These are phyloP conservation scores for Euphrasia arctica DNA, from an alignment of 305 asterid species.

Conservation along the genomic window DNA sequence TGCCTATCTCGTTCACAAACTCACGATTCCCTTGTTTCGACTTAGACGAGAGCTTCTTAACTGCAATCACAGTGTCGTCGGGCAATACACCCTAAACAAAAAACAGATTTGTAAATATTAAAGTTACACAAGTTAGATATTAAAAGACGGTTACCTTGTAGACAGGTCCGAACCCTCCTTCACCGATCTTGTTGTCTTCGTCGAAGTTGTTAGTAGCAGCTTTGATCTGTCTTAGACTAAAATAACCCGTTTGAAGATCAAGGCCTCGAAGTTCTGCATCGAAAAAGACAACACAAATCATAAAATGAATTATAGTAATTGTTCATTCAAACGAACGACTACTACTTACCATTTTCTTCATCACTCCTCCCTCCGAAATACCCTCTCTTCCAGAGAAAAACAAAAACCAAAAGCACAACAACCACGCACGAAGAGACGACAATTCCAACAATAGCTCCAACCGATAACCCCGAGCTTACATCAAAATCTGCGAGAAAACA, in stretches of 20 bases:
- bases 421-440: conserved; percentile 45
- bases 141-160: conserved; percentile 48
- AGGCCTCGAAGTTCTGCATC: conserved; percentile 77
- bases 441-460: conserved; percentile 73
- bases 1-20: conserved; percentile 85
- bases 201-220: conserved; percentile 83
- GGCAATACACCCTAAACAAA: conserved; percentile 54
- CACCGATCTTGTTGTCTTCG: conserved; percentile 78
- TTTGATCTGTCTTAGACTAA: conserved; percentile 73
- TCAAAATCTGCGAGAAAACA: conserved; percentile 44
- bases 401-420: conserved; percentile 33
- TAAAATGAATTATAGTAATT: too few relatives aligned
- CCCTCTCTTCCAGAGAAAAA: conserved; percentile 66
- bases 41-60: conserved; percentile 84
- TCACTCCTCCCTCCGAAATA: conserved; percentile 45
- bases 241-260: conserved; percentile 83
- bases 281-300: conserved; percentile 5
- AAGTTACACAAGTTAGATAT: too few relatives aligned
- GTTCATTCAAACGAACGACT: too few relatives aligned
- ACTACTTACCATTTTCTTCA: conserved; percentile 56
- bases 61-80: conserved; percentile 76
- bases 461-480: conserved; percentile 48
- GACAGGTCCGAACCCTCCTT: conserved; percentile 97
- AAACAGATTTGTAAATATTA: background rate
- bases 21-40: conserved; percentile 93